These are phyloP conservation scores for Dothideomycetidae sp. DNA, from an alignment of 2,329 filamentous ascomycete species.

Conservation along the genomic window DNA sequence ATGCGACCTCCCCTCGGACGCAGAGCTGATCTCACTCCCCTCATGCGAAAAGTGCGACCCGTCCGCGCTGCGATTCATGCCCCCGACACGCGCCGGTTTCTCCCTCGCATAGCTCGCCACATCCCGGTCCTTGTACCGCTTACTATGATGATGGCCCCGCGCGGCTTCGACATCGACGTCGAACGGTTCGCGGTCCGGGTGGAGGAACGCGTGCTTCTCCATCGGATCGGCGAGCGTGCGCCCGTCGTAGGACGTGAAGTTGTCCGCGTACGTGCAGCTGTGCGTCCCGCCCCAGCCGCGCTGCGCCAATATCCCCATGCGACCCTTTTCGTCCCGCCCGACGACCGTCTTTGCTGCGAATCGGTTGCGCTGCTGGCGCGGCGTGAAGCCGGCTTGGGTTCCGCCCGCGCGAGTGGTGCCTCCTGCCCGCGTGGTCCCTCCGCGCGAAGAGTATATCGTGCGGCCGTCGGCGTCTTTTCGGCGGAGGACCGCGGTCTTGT, in stretches of 20 bases:
- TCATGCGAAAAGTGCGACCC: slow-evolving; percentile 69
- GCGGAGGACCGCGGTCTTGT: slow-evolving; percentile 85
- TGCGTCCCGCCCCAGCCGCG: slow-evolving; percentile 29
- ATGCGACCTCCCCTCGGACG: neutral
- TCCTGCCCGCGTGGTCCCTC: slow-evolving; percentile 66
- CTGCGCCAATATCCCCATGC: slow-evolving; percentile 24
- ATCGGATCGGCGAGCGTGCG: slow-evolving; percentile 17
- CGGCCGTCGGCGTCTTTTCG: slow-evolving; percentile 82
- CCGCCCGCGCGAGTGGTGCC: slow-evolving; percentile 30
- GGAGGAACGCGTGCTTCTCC: neutral
- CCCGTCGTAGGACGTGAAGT: slow-evolving; percentile 27
- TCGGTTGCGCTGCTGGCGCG: slow-evolving; percentile 34
- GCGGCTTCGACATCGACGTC: slow-evolving; percentile 6
- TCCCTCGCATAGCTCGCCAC: slow-evolving; percentile 77
- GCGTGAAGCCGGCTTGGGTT: slow-evolving; percentile 49
- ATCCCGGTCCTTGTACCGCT: slow-evolving; percentile 45
- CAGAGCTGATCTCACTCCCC: slow-evolving; percentile 35
- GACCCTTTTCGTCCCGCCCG: slow-evolving; percentile 32
- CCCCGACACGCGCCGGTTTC: slow-evolving; percentile 72
- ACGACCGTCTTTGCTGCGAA: slow-evolving; percentile 27
- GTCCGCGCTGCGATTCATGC: slow-evolving; percentile 71
- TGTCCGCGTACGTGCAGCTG: slow-evolving; percentile 30
- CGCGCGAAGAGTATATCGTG: slow-evolving; percentile 52
- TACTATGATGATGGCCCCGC: slow-evolving; percentile 23
- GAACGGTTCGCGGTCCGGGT: neutral